Base-by-base conservation (phyloP, 805 yeast species). In the Danielozyma ontarioensis region DNA sequence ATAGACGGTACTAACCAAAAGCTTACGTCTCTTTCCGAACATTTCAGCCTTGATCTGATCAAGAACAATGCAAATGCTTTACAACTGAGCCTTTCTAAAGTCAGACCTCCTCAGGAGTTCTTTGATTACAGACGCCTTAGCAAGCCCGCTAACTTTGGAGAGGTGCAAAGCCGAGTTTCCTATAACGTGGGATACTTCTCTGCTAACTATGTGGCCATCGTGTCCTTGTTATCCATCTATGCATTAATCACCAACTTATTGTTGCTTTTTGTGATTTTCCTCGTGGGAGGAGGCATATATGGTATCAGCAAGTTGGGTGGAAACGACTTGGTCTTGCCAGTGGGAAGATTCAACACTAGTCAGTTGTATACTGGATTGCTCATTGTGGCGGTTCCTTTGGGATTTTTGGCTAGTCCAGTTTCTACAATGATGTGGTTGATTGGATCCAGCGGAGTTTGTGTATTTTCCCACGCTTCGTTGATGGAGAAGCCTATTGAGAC, bases 401-500 rank as follows among this genome's bases (percentile, higher is more conserved):
- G 90, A 16, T 74, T 93, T 50, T 66, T 87, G 42, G 95, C 97
- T 15, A 80, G 90, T 44, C 97, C 97, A 17, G 69, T 93, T 42
- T 75, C 90, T 33, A 84, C 97, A 4, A 58, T 93, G 58, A 71
- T 93, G 68, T 93, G 97, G 97, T 74, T 90, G 46, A 73, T 83
- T 46, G 93, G 95, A 47, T 84, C 95, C 12, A 80, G 93, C 25
- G 81, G 82, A 17, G 81, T 81, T 30, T 58, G 83, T 24, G 84
- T 90, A 26, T 64, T 88, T 29, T 73, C 87, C 3, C 98, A 93
- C 59, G 98, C 97, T 29, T 70, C 89, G 3, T 68, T 90, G 42
- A 71, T 93, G 76, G 97, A 93, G 55, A 93, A 90, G 64, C 98
- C 98, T 14, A 80, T 89, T 40, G 97, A 93, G 64, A 80, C 90